Evolutionary conservation across 2,329 filamentous ascomycete species (phyloP), one percentile per base, ranked within the genome.

Genomic region (Tympanopsis confertula): DNA sequence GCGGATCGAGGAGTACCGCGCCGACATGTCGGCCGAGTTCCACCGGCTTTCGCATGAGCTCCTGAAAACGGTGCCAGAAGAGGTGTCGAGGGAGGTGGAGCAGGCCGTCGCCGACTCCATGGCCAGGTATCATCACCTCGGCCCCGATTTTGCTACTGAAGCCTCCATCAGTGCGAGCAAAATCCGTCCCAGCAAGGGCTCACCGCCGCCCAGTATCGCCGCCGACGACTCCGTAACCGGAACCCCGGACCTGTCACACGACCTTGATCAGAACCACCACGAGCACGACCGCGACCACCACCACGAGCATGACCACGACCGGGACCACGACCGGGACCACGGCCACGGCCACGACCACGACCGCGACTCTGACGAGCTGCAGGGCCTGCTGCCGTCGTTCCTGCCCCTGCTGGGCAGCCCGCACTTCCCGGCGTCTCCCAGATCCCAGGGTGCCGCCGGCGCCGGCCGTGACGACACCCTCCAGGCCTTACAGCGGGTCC

Each of bases 381-480:
- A 68, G 44, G 75, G 75, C 42, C 56, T 81, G 41, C 80, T 81
- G 24, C 76, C 75, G 19, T 69, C 59, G 43, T 81, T 72, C 48
- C 64, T 82, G 39, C 74, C 75, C 33, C 59, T 81, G 39, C 66
- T 81, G 39, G 75, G 78, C 45, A 62, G 62, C 43, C 47, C 50
- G 35, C 50, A 58, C 35, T 49, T 51, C 42, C 47, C 37, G 35
- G 35, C 39, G 12, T 42, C 41, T 20, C 47, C 51, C 36, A 5
- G 38, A 38, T 12, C 47, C 49, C 35, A 41, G 44, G 39, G 43
- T 47, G 33, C 48, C 50, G 28, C 42, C 39, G 35, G 38, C 48
- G 39, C 44, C 44, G 26, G 36, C 45, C 29, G 39, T 47, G 36
- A 41, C 41, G 40, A 28, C 44, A 35, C 24, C 35, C 14, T 29